phyloP scores from a whole-genome alignment of 164 flowering plant species.

The Vitis riparia region DNA sequence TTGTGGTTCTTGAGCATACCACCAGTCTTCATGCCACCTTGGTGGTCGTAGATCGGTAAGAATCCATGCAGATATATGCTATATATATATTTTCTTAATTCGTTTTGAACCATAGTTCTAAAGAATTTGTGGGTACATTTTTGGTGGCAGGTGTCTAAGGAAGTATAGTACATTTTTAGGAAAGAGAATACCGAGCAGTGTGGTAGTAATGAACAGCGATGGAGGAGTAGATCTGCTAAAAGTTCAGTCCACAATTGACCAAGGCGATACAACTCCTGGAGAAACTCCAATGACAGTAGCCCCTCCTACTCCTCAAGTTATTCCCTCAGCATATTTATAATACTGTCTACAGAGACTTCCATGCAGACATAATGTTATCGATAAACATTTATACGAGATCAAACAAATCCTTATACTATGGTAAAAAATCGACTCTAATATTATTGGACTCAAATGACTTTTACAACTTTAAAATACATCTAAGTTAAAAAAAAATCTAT shows the following conservation, averaged over 20 bases:
- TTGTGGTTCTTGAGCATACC: slow-evolving; percentile 13
- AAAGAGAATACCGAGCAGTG: slow-evolving; percentile 8
- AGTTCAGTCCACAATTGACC: background rate
- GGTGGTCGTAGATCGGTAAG: slow-evolving; percentile 12
- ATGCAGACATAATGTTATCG: rapidly evolving
- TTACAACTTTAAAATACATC: too few relatives aligned
- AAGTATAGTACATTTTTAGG: slow-evolving; percentile 6
- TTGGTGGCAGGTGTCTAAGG: background rate
- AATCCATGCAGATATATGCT: background rate
- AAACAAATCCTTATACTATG: rapidly evolving
- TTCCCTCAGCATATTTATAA: too few relatives aligned
- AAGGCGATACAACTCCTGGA: too few relatives aligned
- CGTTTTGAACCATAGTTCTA: background rate
- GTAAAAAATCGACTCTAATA: too few relatives aligned
- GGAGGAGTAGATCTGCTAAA: slow-evolving; percentile 11
- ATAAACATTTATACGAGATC: too few relatives aligned
- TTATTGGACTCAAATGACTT: rapidly evolving
- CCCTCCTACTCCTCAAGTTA: too few relatives aligned
- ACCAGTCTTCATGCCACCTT: slow-evolving; percentile 14
- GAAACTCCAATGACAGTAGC: too few relatives aligned
- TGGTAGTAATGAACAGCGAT: slow-evolving; percentile 8
- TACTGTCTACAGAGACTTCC: rapidly evolving
- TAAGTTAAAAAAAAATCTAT: too few relatives aligned
- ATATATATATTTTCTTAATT: background rate
- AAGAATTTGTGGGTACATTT: background rate